Base-by-base conservation (phyloP, 768 basidiomycete species). In the Kwoniella dendrophila region DNA sequence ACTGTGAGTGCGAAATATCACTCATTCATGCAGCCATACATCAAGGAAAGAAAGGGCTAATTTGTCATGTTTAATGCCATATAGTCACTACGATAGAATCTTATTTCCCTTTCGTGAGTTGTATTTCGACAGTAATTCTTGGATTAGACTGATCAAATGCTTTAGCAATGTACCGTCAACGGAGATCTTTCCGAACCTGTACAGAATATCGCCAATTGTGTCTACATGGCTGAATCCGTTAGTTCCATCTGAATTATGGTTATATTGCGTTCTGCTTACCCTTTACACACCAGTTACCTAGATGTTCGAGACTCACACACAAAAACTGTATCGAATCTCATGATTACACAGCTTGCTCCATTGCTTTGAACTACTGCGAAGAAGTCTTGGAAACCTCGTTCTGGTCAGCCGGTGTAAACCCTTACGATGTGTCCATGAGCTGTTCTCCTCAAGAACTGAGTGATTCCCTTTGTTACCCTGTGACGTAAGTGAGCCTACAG, bases 311-410 rank as follows among this genome's bases (percentile, higher is more conserved):
- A 62, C 82, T 82, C 36, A 82, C 88, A 74, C 78, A 82, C n/a
- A 75, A 81, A 43, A 81, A 81, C 45, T 92, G 90, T 64, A 82
- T 90, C 30, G 83, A 89, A 57, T 80, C 80, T 16, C 87, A 87
- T 65, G 89, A 92, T 74, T 77, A 81, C 22, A 85, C 88, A 36
- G 81, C 84, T 61, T 92, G 90, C 69, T 80, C 78, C n/a, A 87
- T 86, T 12, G 87, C 89, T 1, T 81, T 85, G 51, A 76, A 65
- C 10, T 90, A 90, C 75, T 92, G 90, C 75, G 82, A 85, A 52
- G 77, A 72, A 22, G 82, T 85, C 63, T 74, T 90, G 12, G 83
- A 82, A 33, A 78, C 65, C 3, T 78, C 81, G 1, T 83, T 82
- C 72, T 64, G 73, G 72, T 73, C 67, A 50, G 68, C 47, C 79